A percentile compares a stretch with the other conserved stretches of the same genome.
Conservation (phyloP, 352 stramenopile genomes). For the Globisporangium echinulatum region DNA sequence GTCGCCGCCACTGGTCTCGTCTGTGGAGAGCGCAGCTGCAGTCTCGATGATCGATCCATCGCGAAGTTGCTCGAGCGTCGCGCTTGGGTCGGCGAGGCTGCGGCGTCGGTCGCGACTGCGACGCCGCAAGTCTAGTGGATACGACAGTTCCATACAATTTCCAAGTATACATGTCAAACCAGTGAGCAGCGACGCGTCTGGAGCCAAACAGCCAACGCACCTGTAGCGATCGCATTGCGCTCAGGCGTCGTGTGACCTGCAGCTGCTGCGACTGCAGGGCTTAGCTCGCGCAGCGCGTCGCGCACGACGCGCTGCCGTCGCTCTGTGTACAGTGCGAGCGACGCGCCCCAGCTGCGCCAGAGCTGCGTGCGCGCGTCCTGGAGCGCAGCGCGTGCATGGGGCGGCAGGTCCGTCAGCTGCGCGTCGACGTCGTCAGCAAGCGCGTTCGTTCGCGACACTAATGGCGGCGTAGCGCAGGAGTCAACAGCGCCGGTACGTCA, state of each 20-base stretch:
- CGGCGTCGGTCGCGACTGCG: constrained; percentile 19
- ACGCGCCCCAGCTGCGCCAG: constrained; percentile 18
- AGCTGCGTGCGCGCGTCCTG: constrained; percentile 14
- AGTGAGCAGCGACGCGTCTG: no score
- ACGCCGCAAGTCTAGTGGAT: constrained; percentile 11
- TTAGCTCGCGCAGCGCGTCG: neutral
- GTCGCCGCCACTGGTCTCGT: neutral
- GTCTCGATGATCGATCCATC: neutral
- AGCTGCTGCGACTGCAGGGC: no score
- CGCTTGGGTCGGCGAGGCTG: constrained; percentile 15
- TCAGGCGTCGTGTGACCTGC: neutral
- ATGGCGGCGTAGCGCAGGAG: neutral
- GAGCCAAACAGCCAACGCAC: no score
- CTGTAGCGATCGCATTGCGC: neutral
- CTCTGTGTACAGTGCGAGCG: constrained; percentile 7
- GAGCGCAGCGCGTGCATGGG: neutral
- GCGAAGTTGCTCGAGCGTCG: neutral
- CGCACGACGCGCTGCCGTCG: neutral
- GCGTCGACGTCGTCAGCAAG: neutral
- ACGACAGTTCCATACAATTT: no score
- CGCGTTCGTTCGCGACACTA: neutral
- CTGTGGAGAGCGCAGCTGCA: neutral
- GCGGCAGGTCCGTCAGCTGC: neutral
- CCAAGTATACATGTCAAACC: no score
- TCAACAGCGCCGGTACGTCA: neutral